Evolutionary conservation across 306 rosid species (phyloP).

Genomic region (Trifolium fragiferum): DNA sequence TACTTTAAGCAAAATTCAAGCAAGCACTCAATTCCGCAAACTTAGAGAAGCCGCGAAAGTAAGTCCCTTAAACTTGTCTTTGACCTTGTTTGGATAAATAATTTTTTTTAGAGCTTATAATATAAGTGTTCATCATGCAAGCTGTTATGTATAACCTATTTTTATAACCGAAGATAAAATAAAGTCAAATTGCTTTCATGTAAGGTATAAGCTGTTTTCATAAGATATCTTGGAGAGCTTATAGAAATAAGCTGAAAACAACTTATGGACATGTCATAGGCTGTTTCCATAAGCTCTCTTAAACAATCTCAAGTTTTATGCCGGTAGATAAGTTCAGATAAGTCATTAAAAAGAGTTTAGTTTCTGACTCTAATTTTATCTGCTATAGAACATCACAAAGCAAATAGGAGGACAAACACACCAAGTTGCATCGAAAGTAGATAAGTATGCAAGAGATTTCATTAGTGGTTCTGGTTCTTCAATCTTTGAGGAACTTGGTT

Average conservation of each 20-base stretch:
- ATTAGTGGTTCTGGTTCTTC: constrained; percentile 83
- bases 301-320: neutral
- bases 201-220: neutral
- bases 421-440: constrained; percentile 87
- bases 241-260: neutral
- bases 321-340: neutral
- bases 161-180: neutral
- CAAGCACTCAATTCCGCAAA: constrained; percentile 75
- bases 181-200: neutral
- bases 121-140: neutral
- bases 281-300: neutral
- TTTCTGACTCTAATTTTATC: constrained; percentile 37
- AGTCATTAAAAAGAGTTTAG: constrained; percentile 2
- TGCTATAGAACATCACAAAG: constrained; percentile 64
- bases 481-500: constrained; percentile 88
- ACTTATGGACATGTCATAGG: no score
- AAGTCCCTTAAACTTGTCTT: constrained; percentile 33
- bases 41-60: constrained; percentile 93
- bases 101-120: neutral
- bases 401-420: constrained; percentile 78
- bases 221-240: neutral
- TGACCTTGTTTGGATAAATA: neutral
- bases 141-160: neutral
- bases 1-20: constrained; percentile 78
- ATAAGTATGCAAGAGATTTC: constrained; percentile 85